Evolutionary conservation across 148 eudicot species (phyloP), one percentile per base, ranked within the genome.

Genomic region (Rheum nobile): DNA sequence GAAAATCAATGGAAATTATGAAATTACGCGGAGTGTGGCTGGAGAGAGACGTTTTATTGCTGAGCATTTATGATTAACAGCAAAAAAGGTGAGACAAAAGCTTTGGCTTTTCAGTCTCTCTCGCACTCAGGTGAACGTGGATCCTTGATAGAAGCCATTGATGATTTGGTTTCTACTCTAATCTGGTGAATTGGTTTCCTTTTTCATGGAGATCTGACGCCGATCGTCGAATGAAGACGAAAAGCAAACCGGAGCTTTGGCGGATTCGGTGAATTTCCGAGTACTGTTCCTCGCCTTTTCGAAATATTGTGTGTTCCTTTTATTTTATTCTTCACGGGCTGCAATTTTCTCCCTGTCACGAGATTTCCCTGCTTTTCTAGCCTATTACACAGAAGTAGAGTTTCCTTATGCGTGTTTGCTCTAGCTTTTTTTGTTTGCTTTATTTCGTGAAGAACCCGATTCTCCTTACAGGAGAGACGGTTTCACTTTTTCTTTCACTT

Each of bases 21-120:
- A 61, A 61, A 12, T 61, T 31, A 65, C 39, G 70, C 70, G 37
- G 70, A 65, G 70, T 1, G 67, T 8, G 67, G 34, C 11, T 11
- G 28, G 69, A 63, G 39, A 1, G 69, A 19, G 69, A 32, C 38
- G 69, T 16, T 59, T 28, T 59, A 11, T 65, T 28, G 70, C 10
- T 34, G 70, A 65, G 70, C 70, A 32, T 65, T 65, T 65, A 65
- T 65, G 70, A 65, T 65, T 29, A 32, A 65, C 70, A 65, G 9
- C 70, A 8, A 34, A 31, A 65, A 65, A 65, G 41, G 70, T 14
- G 70, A 65, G 70, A 65, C 70, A 65, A 65, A 65, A 34, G 39
- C 41, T 65, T 34, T 65, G 22, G 39, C 22, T 65, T 65, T 65
- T 31, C 70, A 32, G 21, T 65, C 69, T 63, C 69, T 63, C 39